Evolutionary conservation across 805 yeast genomes (phyloP).

Genomic region (Lachancea waltii): DNA sequence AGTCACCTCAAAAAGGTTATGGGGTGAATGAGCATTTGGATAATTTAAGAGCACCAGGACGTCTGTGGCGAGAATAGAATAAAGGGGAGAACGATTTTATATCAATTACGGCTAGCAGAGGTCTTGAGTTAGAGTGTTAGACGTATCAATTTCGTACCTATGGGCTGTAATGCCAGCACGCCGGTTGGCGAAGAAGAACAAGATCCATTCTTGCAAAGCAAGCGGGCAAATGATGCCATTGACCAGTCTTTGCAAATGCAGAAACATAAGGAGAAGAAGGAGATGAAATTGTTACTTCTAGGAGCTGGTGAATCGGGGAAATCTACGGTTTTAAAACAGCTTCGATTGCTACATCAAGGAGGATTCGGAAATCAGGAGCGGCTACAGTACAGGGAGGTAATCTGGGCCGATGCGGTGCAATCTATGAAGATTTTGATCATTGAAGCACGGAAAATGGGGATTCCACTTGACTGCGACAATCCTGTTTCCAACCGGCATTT

Average conservation of each 20-base stretch:
- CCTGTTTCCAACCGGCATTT: constrained; percentile 39
- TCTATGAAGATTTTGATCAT: constrained; percentile 71
- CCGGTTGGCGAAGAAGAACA: constrained; percentile 32
- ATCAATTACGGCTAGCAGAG: too few relatives aligned
- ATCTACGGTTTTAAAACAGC: constrained; percentile 85
- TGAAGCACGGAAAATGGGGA: constrained; percentile 64
- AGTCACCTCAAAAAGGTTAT: not conserved
- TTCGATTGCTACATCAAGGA: constrained; percentile 76
- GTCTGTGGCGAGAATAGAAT: too few relatives aligned
- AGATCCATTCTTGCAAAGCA: constrained; percentile 50
- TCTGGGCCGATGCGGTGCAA: constrained; percentile 88
- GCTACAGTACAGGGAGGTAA: constrained; percentile 71
- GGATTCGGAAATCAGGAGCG: constrained; percentile 81
- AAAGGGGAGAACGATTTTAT: too few relatives aligned
- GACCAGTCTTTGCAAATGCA: constrained; percentile 53
- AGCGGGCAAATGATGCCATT: constrained; percentile 53
- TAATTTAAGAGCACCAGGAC: too few relatives aligned
- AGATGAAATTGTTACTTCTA: constrained; percentile 64
- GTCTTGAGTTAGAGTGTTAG: too few relatives aligned
- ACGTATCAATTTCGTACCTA: constrained; percentile 17
- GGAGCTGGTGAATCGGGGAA: constrained; percentile 97
- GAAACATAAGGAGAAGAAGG: constrained; percentile 49
- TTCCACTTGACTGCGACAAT: constrained; percentile 59
- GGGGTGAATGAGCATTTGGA: too few relatives aligned
- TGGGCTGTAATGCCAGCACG: constrained; percentile 70